phyloP scores from a whole-genome alignment of 495 filamentous ascomycete species.

The Platismatia glauca region DNA sequence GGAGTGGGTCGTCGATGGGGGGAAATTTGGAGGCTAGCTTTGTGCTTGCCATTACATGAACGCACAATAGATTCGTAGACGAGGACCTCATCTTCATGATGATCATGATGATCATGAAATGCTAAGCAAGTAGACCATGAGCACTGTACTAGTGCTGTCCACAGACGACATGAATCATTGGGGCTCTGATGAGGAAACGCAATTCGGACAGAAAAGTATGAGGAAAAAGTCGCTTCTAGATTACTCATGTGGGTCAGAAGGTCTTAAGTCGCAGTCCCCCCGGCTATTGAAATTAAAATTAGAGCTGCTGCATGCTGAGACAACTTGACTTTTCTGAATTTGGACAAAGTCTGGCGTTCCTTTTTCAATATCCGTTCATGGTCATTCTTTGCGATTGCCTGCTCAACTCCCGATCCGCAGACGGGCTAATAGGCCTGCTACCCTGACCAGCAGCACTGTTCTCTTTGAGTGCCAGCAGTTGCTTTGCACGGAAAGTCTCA shows the following conservation, averaged over 20 bases:
- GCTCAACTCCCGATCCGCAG: constrained; percentile 91
- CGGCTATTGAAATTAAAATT: neutral
- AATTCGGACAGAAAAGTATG: neutral
- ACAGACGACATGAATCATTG: neutral
- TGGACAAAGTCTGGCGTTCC: neutral
- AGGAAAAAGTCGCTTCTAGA: neutral
- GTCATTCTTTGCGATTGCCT: constrained; percentile 91
- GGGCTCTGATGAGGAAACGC: neutral
- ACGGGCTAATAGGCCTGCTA: constrained; percentile 88
- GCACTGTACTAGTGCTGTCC: neutral
- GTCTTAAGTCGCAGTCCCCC: too few species aligned
- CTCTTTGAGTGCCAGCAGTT: constrained; percentile 94
- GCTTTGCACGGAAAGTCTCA: constrained; percentile 99
- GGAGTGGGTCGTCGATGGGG: constrained; percentile 50
- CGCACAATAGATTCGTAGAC: neutral
- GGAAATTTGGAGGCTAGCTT: constrained; percentile 31
- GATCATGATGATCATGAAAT: neutral
- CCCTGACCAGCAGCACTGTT: constrained; percentile 78
- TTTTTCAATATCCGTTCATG: constrained; percentile 84
- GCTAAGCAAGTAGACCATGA: neutral
- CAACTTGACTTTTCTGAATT: neutral
- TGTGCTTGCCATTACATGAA: neutral
- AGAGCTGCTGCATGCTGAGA: constrained; percentile 5
- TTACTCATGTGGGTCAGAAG: neutral
- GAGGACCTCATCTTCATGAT: neutral